Evolutionary conservation across 805 yeast genomes (phyloP).

Genomic region (Saturnispora ahearnii): DNA sequence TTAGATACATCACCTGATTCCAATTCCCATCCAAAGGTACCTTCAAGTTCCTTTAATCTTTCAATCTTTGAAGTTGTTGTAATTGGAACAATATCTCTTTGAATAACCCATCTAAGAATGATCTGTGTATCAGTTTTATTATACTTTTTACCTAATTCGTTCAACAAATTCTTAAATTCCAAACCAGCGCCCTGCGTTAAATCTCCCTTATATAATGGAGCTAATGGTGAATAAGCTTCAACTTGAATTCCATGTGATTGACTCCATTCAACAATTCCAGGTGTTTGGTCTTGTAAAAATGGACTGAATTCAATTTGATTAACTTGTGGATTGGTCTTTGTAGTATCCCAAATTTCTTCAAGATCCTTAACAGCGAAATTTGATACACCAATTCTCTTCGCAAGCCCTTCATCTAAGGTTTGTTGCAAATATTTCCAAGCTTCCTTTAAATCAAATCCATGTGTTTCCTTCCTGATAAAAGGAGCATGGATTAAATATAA

Average conservation of each 20-base stretch:
- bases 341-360: conserved; percentile 33
- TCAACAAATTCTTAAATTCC: conserved; percentile 27
- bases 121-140: conserved; percentile 32
- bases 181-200: conserved; percentile 30
- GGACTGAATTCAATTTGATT: conserved; percentile 67
- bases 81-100: conserved; percentile 36
- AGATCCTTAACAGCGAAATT: conserved; percentile 47
- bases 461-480: conserved; percentile 35
- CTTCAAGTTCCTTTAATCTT: conserved; percentile 31
- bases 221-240: conserved; percentile 62
- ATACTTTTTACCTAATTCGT: conserved; percentile 28
- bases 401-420: conserved; percentile 44
- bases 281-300: conserved; percentile 54
- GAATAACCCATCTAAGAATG: conserved; percentile 37
- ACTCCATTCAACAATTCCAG: conserved; percentile 45
- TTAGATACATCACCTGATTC: conserved; percentile 22
- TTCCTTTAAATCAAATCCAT: conserved; percentile 38
- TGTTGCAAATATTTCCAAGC: conserved; percentile 53
- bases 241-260: conserved; percentile 40
- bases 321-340: conserved; percentile 43
- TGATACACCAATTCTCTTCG: conserved; percentile 69
- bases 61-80: conserved; percentile 37
- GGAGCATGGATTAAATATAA: conserved; percentile 58
- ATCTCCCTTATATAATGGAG: conserved; percentile 45
- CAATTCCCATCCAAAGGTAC: conserved; percentile 28